Percentiles rank a stretch among this genome's conserved stretches.
phyloP scores from a whole-genome alignment of 441 rosid genomes.

The Biscutella laevigata region DNA sequence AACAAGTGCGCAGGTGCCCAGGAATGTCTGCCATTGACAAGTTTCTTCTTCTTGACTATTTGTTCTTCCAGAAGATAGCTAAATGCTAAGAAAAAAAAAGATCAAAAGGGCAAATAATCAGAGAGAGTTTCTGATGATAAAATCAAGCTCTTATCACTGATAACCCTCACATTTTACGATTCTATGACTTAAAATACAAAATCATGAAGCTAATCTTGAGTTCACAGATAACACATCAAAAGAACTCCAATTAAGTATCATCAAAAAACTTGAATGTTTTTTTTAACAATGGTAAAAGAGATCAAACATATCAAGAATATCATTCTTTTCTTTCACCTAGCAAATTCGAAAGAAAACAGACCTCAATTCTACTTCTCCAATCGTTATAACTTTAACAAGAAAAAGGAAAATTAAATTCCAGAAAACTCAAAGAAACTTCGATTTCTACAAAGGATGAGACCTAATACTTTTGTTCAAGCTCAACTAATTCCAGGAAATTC shows the following conservation, averaged over 20 bases:
- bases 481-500: not conserved
- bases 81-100: not conserved
- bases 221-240: not conserved
- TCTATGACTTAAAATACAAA: not conserved
- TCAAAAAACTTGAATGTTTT: not conserved
- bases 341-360: not conserved
- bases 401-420: not conserved
- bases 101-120: not conserved
- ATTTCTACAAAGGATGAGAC: not conserved
- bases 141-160: not conserved
- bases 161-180: not conserved
- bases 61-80: conserved; percentile 14
- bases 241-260: not conserved
- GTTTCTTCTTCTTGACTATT: conserved; percentile 17
- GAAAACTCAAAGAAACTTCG: not conserved
- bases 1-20: conserved; percentile 62
- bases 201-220: not conserved
- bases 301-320: not conserved
- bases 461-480: not conserved
- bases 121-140: not conserved
- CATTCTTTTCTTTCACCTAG: not conserved
- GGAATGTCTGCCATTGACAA: conserved; percentile 70
- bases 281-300: not conserved
- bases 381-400: not conserved
- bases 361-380: conserved; percentile 8